Base-by-base conservation (phyloP, 2,329 filamentous ascomycete genomes). In the Paracorniculantispora psalliotae region DNA sequence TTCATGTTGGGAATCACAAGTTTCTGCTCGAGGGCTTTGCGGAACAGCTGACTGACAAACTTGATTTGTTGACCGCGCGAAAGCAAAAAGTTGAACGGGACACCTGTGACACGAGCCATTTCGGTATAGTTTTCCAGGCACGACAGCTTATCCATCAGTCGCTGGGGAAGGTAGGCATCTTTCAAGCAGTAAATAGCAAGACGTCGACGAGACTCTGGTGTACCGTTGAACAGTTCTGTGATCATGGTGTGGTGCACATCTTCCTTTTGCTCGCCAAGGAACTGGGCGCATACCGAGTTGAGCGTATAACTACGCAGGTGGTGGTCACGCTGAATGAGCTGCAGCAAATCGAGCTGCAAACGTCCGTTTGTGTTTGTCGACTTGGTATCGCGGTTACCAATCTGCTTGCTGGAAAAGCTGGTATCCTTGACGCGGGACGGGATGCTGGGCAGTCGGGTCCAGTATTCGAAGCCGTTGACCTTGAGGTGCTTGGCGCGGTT, bases 171-270 rank as follows among this genome's bases (percentile, higher is more conserved):
- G 68, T 96, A 99, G 0, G 94, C 94, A 77, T 99, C 96, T 74
- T 99, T 99, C 64, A 99, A 75, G 75, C 94, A 99, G 77, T 99
- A 99, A 1, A 99, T 84, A 1, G 94, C 94, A 51, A 99, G 77
- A 75, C 94, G 87, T 67, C 96, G 86, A 64, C 94, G 81, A 4
- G 93, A 96, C 70, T 99, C 94, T 0, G 92, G 87, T 0, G 94
- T 97, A 62, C 94, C 94, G 70, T 99, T 97, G 80, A 92, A 97
- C 3, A 99, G 77, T 69, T 97, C 96, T 0, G 96, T 99, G 67
- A 99, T 99, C 92, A 99, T 99, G 2, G 92, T 97, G 75, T 99
- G 88, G 69, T 99, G 94, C 2, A 99, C 94, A 73, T 99, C 94
- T 75, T 99, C 94, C 71, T 99, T 99, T 71, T 99, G 94, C 71